Base-by-base conservation (phyloP, 129 eudicot genomes). In the Scalesia atractyloides region DNA sequence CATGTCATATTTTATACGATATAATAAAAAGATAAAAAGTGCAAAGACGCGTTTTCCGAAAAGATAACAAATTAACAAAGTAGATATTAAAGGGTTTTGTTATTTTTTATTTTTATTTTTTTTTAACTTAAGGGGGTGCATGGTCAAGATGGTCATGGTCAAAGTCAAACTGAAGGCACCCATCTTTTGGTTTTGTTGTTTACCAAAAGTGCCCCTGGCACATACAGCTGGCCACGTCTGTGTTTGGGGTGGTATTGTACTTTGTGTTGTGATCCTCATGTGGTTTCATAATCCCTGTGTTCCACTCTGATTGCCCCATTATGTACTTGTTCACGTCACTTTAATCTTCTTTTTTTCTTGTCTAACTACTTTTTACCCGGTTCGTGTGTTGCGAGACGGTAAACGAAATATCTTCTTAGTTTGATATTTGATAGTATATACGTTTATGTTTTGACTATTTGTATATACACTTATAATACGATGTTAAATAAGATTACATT, bases 141-240 rank as follows among this genome's bases (percentile, higher is more conserved):
- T 54, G 80, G 73, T 75, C 80, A 54, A 67, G 47, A 39, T 39
- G 46, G 79, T 80, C 71, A 30, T 69, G 76, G 84, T 80, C 84
- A 80, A 75, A 71, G 79, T 74, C 73, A 76, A 71, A 70, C 68
- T 46, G 69, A 69, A 56, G 46, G 3, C 53, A 30, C 41, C 70
- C 51, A 73, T 66, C 57, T 34, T 43, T 48, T 72, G 34, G 20
- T 58, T 61, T 78, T 72, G 60, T 70, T 57, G 37, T 68, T 62
- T 73, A n/a, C 80, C 82, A 56, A 79, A 78, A 78, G 62, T 73
- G 50, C 81, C 87, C 81, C 72, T 44, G 69, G 14, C 43, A 34
- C 33, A 53, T 75, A 87, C 92, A 87, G 92, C 92, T 87, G 88
- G 88, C 92, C 88, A 84, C 88, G 88, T 84, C 52, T 63, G 66